Base-by-base conservation (phyloP, 352 stramenopile species). In the Globisporangium heterothallicum region DNA sequence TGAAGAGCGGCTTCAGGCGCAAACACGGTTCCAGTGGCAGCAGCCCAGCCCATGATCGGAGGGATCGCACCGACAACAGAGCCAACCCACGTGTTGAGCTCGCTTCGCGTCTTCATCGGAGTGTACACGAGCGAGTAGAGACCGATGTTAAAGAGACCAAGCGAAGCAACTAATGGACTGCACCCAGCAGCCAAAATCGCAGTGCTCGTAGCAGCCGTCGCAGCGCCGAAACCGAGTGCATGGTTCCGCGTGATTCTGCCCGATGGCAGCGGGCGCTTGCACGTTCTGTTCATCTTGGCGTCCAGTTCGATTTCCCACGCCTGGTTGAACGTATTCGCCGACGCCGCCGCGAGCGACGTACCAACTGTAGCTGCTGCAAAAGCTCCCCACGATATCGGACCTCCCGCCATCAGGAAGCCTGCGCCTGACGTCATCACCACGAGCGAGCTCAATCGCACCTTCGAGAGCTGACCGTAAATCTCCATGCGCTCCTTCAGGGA, bases 51-150 rank as follows among this genome's bases (percentile, higher is more conserved):
- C 94, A 99, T 99, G 41, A 99, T 59, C 0, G 97, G 97, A 6
- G 97, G 97, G 32, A 99, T 95, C 4, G 96, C 97, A 18, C 97
- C 97, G n/a, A 99, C 97, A 9, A 99, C 62, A 2, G 97, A 96
- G 21, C 97, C 97, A 41, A 99, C 80, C 96, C 95, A 99, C 26
- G 97, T 99, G 79, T 99, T 99, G 27, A 82, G 78, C 66, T 99
- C 95, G 44, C 87, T 96, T 18, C 83, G 74, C 30, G 89, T 96
- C 75, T 99, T 99, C 74, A 98, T 91, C 10, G 96, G 96, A 16
- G 97, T 99, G 81, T 99, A 99, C n/a, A 98, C 74, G 30, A 97
- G 92, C 42, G 96, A 74, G 68, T 99, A 99, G 18, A 99, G 72
- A 3, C 84, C 92, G 61, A 99, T 98, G 73, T 99, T 99, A 30